These are phyloP conservation scores for Trametes coccinea DNA, from an alignment of 768 basidiomycete genomes.

Conservation along the genomic window DNA sequence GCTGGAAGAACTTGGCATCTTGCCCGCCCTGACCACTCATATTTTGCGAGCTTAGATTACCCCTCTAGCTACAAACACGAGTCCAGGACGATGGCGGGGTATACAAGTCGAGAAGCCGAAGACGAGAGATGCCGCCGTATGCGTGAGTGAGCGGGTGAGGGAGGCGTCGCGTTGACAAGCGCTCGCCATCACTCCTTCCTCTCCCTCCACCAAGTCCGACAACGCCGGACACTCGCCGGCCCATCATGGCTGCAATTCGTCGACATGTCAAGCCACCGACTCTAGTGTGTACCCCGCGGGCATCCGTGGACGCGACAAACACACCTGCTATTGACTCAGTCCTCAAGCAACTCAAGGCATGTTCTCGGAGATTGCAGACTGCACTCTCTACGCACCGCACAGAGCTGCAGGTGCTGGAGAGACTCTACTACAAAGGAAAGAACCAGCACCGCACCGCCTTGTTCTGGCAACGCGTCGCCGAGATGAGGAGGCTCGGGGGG, in stretches of 20 bases:
- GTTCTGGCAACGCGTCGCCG: constrained; percentile 68
- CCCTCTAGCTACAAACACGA: not conserved
- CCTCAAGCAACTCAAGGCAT: constrained; percentile 60
- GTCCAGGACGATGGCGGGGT: constrained; percentile 3
- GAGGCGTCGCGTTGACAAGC: not conserved
- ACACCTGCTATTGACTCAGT: constrained; percentile 50
- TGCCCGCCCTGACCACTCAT: constrained; percentile 62
- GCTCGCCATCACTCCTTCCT: not conserved
- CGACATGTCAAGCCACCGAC: constrained; percentile 15
- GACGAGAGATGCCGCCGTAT: not conserved
- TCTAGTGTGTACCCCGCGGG: constrained; percentile 15
- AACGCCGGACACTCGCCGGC: not conserved
- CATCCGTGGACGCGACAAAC: constrained; percentile 21
- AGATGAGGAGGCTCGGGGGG: constrained; percentile 56
- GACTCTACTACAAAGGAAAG: constrained; percentile 76
- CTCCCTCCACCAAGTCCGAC: constrained; percentile 1
- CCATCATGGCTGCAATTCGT: constrained; percentile 22
- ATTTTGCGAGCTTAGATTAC: constrained; percentile 22
- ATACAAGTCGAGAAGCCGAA: not conserved
- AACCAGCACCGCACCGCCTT: constrained; percentile 72
- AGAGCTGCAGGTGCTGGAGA: constrained; percentile 61
- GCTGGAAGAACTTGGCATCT: constrained; percentile 90
- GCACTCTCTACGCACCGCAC: constrained; percentile 43
- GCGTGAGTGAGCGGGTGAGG: constrained; percentile 9
- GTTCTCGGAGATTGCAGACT: constrained; percentile 52